These are phyloP conservation scores for Miamiensis avidus DNA, from an alignment of 169 alveolate species.

Conservation along the genomic window DNA sequence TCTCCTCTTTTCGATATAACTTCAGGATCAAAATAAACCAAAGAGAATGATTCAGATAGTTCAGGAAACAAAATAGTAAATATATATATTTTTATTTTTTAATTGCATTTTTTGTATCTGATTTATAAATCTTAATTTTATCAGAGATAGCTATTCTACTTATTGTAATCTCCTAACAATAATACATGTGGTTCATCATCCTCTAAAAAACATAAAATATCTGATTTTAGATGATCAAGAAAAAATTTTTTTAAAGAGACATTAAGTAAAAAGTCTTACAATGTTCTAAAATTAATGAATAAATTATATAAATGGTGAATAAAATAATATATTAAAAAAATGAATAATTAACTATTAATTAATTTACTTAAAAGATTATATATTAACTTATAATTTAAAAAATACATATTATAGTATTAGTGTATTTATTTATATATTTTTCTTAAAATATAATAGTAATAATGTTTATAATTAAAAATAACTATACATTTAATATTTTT, in stretches of 20 bases:
- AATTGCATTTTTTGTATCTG: neutral
- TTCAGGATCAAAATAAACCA: neutral
- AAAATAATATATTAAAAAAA: too few species aligned
- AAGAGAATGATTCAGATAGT: neutral
- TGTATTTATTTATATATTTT: too few species aligned
- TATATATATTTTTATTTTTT: too few species aligned
- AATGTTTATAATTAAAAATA: too few species aligned
- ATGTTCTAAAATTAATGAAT: neutral
- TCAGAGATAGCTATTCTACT: neutral
- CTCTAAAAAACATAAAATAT: neutral
- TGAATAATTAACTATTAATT: too few species aligned
- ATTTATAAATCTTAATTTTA: too few species aligned
- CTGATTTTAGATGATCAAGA: neutral
- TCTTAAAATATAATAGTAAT: too few species aligned
- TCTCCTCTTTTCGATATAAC: neutral
- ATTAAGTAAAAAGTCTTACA: neutral
- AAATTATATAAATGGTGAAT: too few species aligned
- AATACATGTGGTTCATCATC: neutral
- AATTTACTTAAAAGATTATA: too few species aligned
- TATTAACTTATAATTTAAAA: too few species aligned
- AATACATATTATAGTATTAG: too few species aligned
- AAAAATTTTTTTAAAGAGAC: neutral
- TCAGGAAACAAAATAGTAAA: neutral
- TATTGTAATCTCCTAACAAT: neutral
- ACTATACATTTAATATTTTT: too few species aligned